A percentile compares a stretch with the other conserved stretches of the same genome.
Evolutionary conservation across 306 rosid species (phyloP).

Genomic region (Acacia acuminata): DNA sequence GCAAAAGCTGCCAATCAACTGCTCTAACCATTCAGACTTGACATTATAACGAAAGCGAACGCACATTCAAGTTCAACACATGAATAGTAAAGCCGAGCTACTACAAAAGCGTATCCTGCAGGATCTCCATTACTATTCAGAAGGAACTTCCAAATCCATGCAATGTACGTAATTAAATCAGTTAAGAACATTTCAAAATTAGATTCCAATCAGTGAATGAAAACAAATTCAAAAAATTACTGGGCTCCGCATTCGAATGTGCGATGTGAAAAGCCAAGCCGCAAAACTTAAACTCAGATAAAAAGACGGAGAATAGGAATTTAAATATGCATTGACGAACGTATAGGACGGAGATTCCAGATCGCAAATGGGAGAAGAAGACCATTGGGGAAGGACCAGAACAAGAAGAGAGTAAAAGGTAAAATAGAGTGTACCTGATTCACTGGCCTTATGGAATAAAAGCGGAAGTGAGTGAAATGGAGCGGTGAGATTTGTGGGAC

Average conservation of each 20-base stretch:
- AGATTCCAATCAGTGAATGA: conserved; percentile 9
- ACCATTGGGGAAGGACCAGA: neutral
- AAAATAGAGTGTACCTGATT: conserved; percentile 36
- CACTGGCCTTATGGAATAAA: conserved; percentile 24
- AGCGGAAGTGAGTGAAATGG: conserved; percentile 12
- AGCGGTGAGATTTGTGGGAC: neutral
- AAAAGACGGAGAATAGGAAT: conserved; percentile 10
- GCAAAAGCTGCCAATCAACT: conserved; percentile 19
- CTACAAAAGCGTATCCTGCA: neutral
- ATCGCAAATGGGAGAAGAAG: conserved; percentile 3
- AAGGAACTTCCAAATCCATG: conserved; percentile 21
- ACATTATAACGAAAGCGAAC: conserved; percentile 10
- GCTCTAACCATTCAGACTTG: conserved; percentile 12
- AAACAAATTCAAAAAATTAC: neutral
- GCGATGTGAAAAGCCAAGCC: neutral
- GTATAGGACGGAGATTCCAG: conserved; percentile 24
- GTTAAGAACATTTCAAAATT: neutral
- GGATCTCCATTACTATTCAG: conserved; percentile 4
- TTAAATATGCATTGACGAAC: neutral
- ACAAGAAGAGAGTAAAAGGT: neutral
- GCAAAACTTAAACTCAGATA: neutral
- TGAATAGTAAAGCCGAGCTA: conserved; percentile 21
- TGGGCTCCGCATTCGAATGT: neutral
- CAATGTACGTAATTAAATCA: conserved; percentile 24
- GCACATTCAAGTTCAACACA: neutral